Conservation (phyloP, 2,329 filamentous ascomycete genomes). For the Alternaria dauci region DNA sequence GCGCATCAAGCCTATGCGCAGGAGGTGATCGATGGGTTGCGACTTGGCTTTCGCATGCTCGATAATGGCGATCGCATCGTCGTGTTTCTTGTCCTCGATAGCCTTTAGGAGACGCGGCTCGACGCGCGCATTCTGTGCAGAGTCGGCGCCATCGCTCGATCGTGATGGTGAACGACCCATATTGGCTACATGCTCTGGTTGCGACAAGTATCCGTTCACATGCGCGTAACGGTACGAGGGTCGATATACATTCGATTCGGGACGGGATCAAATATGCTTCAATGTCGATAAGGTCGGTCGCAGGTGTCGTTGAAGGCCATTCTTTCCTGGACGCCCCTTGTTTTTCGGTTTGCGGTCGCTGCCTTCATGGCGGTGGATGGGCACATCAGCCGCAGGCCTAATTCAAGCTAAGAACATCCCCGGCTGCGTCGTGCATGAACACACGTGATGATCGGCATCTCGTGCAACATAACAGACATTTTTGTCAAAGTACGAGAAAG, state of each 20-base stretch:
- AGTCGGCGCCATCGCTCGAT: conserved; percentile 47
- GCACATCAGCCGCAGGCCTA: conserved; percentile 27
- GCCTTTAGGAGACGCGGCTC: conserved; percentile 49
- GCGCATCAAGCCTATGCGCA: conserved; percentile 49
- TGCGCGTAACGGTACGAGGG: conserved; percentile 1
- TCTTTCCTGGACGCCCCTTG: background rate
- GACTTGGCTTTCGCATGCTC: conserved; percentile 43
- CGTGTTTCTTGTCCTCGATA: conserved; percentile 43
- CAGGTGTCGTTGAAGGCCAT: conserved; percentile 19
- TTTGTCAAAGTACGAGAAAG: background rate
- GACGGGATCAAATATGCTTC: conserved; percentile 16
- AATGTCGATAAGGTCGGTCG: conserved; percentile 15
- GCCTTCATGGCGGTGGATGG: conserved; percentile 17
- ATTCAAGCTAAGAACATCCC: conserved; percentile 25
- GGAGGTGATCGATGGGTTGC: conserved; percentile 45
- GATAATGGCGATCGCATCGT: conserved; percentile 47
- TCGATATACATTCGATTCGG: conserved; percentile 11
- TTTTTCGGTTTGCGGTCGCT: conserved; percentile 9
- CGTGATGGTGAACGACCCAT: conserved; percentile 49
- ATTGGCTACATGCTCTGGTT: conserved; percentile 22
- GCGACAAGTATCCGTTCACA: conserved; percentile 8
- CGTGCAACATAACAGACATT: conserved; percentile 2
- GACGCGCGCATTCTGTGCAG: conserved; percentile 37
- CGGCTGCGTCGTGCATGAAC: conserved; percentile 34
- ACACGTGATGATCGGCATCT: conserved; percentile 34